Conservation (phyloP, 164 flowering plant species). For the Tinospora cordifolia region DNA sequence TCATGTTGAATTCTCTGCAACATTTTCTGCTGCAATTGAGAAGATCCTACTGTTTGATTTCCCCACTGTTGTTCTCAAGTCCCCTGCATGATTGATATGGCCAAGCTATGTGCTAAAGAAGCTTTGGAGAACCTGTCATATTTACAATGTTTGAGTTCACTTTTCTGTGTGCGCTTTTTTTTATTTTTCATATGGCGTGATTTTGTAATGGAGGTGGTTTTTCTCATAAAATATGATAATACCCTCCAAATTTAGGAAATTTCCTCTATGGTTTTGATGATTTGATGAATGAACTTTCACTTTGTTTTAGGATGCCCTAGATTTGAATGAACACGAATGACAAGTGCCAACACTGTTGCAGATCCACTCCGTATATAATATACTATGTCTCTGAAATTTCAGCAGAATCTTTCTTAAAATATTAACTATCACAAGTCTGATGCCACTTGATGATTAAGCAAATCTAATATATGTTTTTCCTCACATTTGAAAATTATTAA, state of each 20-base stretch:
- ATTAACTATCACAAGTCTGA: too few species aligned
- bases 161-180: background rate
- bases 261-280: background rate
- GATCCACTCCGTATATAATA: too few species aligned
- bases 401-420: too few species aligned
- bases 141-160: background rate
- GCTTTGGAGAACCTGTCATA: background rate
- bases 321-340: too few species aligned
- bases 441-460: too few species aligned
- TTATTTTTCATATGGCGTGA: background rate
- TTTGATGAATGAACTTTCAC: too few species aligned
- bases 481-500: too few species aligned
- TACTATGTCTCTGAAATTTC: too few species aligned
- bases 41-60: slow-evolving; percentile 67
- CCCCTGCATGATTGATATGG: slow-evolving; percentile 21
- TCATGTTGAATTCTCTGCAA: slow-evolving; percentile 54
- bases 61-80: slow-evolving; percentile 43
- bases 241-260: background rate
- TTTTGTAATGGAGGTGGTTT: background rate
- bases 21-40: slow-evolving; percentile 54
- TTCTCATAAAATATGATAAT: background rate
- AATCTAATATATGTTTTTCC: too few species aligned
- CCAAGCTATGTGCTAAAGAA: background rate
- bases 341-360: too few species aligned
- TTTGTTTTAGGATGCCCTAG: too few species aligned